A percentile compares a stretch with the other conserved stretches of the same genome.
These are phyloP conservation scores for Penicillium paxilli DNA, from an alignment of 495 filamentous ascomycete species.

Conservation along the genomic window DNA sequence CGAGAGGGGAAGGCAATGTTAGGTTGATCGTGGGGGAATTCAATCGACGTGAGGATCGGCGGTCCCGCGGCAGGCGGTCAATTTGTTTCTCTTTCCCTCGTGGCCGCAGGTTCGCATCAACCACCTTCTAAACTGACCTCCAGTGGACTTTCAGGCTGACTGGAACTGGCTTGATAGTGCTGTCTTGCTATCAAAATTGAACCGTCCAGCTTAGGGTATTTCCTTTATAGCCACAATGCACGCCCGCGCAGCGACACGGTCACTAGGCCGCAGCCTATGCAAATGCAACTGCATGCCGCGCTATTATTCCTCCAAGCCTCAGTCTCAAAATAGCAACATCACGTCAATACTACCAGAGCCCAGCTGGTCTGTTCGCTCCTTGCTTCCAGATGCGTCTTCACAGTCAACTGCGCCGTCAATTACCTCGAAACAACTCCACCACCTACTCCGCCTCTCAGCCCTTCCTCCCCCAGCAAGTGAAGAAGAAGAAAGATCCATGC, in stretches of 20 bases:
- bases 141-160: background rate
- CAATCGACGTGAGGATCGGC: conserved; percentile 14
- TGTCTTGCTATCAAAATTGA: background rate
- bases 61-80: conserved; percentile 24
- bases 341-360: conserved; percentile 65
- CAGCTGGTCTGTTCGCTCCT: conserved; percentile 81
- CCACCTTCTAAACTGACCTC: background rate
- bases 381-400: conserved; percentile 56
- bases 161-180: background rate
- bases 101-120: conserved; percentile 3
- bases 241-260: conserved; percentile 19
- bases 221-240: conserved; percentile 5
- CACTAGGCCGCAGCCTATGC: conserved; percentile 9
- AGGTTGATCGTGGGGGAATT: conserved; percentile 21
- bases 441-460: conserved; percentile 88
- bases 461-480: conserved; percentile 67
- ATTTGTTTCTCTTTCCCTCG: conserved; percentile 1
- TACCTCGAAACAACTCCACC: conserved; percentile 63
- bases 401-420: conserved; percentile 35
- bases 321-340: conserved; percentile 35
- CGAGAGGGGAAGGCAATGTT: conserved; percentile 7
- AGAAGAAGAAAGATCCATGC: conserved; percentile 62
- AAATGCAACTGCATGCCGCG: too few species aligned
- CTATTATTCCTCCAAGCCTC: conserved; percentile 30
- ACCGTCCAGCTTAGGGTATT: too few species aligned